Base-by-base conservation (phyloP, 2,329 filamentous ascomycete genomes). In the Sclerotinia trifoliorum region DNA sequence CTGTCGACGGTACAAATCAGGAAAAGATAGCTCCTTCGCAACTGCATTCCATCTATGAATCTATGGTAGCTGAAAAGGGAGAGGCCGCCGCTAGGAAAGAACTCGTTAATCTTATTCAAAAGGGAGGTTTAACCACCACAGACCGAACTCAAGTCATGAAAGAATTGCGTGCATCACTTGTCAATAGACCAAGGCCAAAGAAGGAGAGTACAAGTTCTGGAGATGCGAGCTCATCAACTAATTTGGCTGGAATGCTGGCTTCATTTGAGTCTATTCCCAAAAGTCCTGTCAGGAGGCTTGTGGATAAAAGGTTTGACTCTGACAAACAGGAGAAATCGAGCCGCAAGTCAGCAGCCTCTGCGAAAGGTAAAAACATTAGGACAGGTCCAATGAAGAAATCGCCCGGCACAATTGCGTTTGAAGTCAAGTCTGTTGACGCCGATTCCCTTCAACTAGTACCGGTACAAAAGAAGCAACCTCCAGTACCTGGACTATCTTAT, bases 401-500 rank as follows among this genome's bases (percentile, higher is more conserved):
- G 15, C 64, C 52, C 44, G 48, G 61, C 39, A 62, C 58, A 39
- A 39, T 29, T 48, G 67, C 44, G 29, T 70, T 72, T 49, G 72
- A 75, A 42, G 74, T 77, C 46, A 66, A 77, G 48, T 74, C 73
- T 24, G 68, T 78, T 4, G 69, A 72, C 46, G 67, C 76, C 13
- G 66, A 69, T 44, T 69, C 71, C 29, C 71, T 78, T 15, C 24
- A 73, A 11, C 70, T 78, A 39, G 66, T 71, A 19, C 74, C 77
- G 13, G 46, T 78, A 42, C 71, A 76, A 26, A 71, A 69, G 48
- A 66, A 68, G 21, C 71, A 74, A 51, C 74, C 75, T 57, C 69
- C 74, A 44, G 77, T 78, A 13, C 77, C 77, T 57, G 68, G 65
- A 19, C 65, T 78, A 35, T 74, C 75, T 15, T 77, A 78, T 68